These are phyloP conservation scores for Chrysanthemum makinoi DNA, from an alignment of 129 eudicot species.

Conservation along the genomic window DNA sequence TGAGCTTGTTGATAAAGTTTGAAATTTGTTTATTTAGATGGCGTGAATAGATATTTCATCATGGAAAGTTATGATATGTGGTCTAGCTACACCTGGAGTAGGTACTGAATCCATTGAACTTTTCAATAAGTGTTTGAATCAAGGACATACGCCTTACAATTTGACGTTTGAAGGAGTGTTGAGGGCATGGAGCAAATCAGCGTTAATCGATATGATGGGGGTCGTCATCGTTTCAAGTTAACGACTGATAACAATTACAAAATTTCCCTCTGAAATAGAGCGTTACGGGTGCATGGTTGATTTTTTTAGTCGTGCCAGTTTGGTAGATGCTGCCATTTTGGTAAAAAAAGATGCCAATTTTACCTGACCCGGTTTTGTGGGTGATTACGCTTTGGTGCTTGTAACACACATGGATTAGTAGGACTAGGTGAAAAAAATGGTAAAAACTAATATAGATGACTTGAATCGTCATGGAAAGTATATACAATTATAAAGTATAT, in stretches of 20 bases:
- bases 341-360: not conserved
- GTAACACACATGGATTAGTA: no score
- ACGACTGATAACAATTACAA: slow-evolving; percentile 21
- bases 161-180: slow-evolving; percentile 33
- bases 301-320: slow-evolving; percentile 31
- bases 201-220: slow-evolving; percentile 27
- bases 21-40: slow-evolving; percentile 23
- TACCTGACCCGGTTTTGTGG: no score
- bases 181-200: slow-evolving; percentile 31
- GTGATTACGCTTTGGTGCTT: no score
- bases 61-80: slow-evolving; percentile 36
- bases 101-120: slow-evolving; percentile 27
- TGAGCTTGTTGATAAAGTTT: slow-evolving; percentile 22
- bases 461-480: no score
- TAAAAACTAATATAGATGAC: no score
- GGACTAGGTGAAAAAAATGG: no score
- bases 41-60: slow-evolving; percentile 23
- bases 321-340: slow-evolving; percentile 27
- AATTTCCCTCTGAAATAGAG: slow-evolving; percentile 38
- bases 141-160: slow-evolving; percentile 12
- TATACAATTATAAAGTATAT: no score
- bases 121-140: slow-evolving; percentile 12
- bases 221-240: slow-evolving; percentile 29
- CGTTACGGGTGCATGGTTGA: slow-evolving; percentile 46
- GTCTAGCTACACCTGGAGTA: slow-evolving; percentile 30